Conservation (phyloP, 2,329 filamentous ascomycete genomes). For the Calonectria pseudoreteaudii region DNA sequence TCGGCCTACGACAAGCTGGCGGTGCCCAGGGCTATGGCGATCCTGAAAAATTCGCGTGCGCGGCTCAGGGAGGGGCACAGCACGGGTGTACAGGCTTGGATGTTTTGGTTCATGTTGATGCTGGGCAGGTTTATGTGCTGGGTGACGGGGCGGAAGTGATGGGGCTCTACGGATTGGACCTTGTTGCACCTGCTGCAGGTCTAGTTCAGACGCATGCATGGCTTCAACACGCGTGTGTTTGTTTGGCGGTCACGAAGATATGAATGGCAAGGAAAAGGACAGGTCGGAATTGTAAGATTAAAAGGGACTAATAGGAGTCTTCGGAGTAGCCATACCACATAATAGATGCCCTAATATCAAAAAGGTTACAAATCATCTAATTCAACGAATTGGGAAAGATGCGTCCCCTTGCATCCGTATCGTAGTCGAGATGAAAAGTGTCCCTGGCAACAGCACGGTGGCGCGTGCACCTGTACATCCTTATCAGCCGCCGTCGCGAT, state of each 20-base stretch:
- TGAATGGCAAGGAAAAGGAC: background rate
- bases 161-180: background rate
- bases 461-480: background rate
- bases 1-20: slow-evolving; percentile 51
- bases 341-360: background rate
- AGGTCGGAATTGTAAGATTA: background rate
- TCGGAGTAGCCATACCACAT: background rate
- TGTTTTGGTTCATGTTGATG: slow-evolving; percentile 36
- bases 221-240: background rate
- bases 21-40: slow-evolving; percentile 47
- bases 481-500: slow-evolving; percentile 4
- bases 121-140: slow-evolving; percentile 36
- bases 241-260: background rate
- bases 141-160: slow-evolving; percentile 25
- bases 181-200: background rate
- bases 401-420: background rate
- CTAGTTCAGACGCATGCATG: background rate
- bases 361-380: background rate
- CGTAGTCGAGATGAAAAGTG: slow-evolving; percentile 4
- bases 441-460: background rate
- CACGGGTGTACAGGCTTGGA: slow-evolving; percentile 36
- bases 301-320: background rate
- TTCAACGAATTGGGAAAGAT: background rate
- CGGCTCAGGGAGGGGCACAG: slow-evolving; percentile 40
- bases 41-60: slow-evolving; percentile 40